These are phyloP conservation scores for Amanita inopinata DNA, from an alignment of 768 basidiomycete species.

Conservation along the genomic window DNA sequence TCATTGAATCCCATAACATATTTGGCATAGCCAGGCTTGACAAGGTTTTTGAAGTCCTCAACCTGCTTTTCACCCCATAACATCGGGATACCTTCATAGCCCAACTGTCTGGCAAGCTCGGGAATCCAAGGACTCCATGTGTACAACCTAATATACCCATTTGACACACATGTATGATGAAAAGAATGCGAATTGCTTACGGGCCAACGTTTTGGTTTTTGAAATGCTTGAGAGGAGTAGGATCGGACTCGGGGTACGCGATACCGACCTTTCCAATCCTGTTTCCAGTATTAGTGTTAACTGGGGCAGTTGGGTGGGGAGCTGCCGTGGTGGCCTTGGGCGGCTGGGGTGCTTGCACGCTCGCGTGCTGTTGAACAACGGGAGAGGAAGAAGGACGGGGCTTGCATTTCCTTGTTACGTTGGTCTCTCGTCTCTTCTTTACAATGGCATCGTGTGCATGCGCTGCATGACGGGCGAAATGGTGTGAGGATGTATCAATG, in stretches of 20 bases:
- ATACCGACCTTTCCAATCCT: constrained; percentile 44
- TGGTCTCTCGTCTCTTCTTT: constrained; percentile 38
- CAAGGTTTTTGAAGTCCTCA: constrained; percentile 33
- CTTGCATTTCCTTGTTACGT: constrained; percentile 44
- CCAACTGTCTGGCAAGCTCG: constrained; percentile 27
- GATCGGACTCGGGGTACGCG: constrained; percentile 56
- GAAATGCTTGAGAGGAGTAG: constrained; percentile 40
- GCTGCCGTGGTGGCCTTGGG: constrained; percentile 7
- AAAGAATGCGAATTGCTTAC: constrained; percentile 23
- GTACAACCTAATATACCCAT: constrained; percentile 34
- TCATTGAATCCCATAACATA: constrained; percentile 62
- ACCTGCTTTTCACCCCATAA: constrained; percentile 56
- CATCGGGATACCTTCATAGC: constrained; percentile 54
- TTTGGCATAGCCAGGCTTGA: constrained; percentile 41
- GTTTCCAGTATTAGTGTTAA: constrained; percentile 9
- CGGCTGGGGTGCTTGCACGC: no score
- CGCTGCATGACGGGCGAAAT: constrained; percentile 34
- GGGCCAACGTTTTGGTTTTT: constrained; percentile 29
- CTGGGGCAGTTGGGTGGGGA: constrained; percentile 8
- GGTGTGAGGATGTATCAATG: constrained; percentile 23
- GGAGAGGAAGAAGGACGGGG: constrained; percentile 29
- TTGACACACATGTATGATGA: background rate
- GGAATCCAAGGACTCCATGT: constrained; percentile 56
- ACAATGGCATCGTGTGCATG: constrained; percentile 36
- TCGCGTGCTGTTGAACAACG: no score